Conservation (phyloP, 768 basidiomycete genomes). For the Piloderma croceum region DNA sequence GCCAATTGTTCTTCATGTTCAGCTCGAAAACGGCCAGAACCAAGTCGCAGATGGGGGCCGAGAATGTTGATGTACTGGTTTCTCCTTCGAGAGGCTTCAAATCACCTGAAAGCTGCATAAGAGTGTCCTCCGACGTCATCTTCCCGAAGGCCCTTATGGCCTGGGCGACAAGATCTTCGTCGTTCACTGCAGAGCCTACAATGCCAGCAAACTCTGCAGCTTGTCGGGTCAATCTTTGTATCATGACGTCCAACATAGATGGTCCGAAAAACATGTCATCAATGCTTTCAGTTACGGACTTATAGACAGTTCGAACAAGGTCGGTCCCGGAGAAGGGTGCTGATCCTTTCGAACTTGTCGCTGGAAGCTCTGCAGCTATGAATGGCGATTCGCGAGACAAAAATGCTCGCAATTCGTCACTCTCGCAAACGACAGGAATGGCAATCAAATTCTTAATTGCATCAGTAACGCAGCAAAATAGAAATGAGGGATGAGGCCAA, state of each 20-base stretch:
- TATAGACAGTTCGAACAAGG: constrained; percentile 83
- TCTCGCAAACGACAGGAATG: constrained; percentile 73
- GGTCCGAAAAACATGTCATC: constrained; percentile 97
- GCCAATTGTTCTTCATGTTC: constrained; percentile 95
- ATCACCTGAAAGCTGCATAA: constrained; percentile 71
- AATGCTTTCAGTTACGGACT: constrained; percentile 88
- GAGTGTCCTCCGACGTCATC: constrained; percentile 56
- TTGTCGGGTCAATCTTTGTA: constrained; percentile 83
- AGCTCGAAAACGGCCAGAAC: constrained; percentile 91
- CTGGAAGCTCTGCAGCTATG: constrained; percentile 48
- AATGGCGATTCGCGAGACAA: constrained; percentile 86
- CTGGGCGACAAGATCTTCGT: constrained; percentile 81
- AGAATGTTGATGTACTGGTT: constrained; percentile 83
- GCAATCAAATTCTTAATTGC: constrained; percentile 58
- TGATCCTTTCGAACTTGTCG: constrained; percentile 33
- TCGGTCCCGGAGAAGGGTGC: constrained; percentile 60
- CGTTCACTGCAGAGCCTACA: constrained; percentile 68
- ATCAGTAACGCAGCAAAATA: constrained; percentile 4
- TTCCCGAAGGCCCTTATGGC: constrained; percentile 70
- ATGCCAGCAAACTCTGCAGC: constrained; percentile 86
- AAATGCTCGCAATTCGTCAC: constrained; percentile 76
- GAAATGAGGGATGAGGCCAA: background rate
- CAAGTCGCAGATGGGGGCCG: constrained; percentile 90
- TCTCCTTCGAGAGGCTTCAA: constrained; percentile 82
- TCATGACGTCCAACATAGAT: constrained; percentile 93